Evolutionary conservation across 2,329 filamentous ascomycete genomes (phyloP).

Genomic region (Nigrograna mackinnonii): DNA sequence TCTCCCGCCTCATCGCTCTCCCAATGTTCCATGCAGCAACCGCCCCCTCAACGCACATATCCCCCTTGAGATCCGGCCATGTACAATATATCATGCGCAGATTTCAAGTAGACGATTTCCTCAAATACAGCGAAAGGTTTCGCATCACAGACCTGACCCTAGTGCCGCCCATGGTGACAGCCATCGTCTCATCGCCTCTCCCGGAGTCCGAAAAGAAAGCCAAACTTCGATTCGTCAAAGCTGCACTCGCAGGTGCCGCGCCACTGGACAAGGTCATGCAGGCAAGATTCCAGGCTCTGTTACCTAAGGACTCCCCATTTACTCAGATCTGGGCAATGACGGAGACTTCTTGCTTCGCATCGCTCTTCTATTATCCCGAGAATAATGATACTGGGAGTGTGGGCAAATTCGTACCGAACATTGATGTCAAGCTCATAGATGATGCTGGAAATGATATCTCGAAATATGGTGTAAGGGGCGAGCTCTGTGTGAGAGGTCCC

Average conservation of each 20-base stretch:
- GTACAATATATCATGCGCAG: slow-evolving; percentile 20
- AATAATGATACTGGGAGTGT: slow-evolving; percentile 46
- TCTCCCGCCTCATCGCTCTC: slow-evolving; percentile 37
- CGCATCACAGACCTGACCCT: slow-evolving; percentile 51
- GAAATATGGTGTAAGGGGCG: slow-evolving; percentile 11
- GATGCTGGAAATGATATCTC: slow-evolving; percentile 14
- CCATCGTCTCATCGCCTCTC: slow-evolving; percentile 57
- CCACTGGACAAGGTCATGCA: slow-evolving; percentile 55
- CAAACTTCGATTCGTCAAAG: slow-evolving; percentile 55
- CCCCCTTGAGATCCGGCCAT: slow-evolving; percentile 14
- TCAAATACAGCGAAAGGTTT: slow-evolving; percentile 46
- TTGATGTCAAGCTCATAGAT: slow-evolving; percentile 19
- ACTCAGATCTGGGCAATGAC: slow-evolving; percentile 53
- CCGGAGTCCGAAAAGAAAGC: slow-evolving; percentile 47
- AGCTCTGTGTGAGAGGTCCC: slow-evolving; percentile 17
- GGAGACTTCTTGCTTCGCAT: slow-evolving; percentile 42
- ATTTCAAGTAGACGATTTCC: slow-evolving; percentile 42
- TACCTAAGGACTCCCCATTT: slow-evolving; percentile 44
- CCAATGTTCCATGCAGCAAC: slow-evolving; percentile 52
- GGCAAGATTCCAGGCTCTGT: slow-evolving; percentile 45
- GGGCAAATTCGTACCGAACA: slow-evolving; percentile 22
- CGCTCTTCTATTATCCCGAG: slow-evolving; percentile 36
- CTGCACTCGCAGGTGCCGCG: slow-evolving; percentile 61
- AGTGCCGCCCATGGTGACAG: slow-evolving; percentile 61
- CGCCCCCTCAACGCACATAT: slow-evolving; percentile 15